Base-by-base conservation (phyloP, 2,329 filamentous ascomycete genomes). In the Pyrenochaeta sp. region DNA sequence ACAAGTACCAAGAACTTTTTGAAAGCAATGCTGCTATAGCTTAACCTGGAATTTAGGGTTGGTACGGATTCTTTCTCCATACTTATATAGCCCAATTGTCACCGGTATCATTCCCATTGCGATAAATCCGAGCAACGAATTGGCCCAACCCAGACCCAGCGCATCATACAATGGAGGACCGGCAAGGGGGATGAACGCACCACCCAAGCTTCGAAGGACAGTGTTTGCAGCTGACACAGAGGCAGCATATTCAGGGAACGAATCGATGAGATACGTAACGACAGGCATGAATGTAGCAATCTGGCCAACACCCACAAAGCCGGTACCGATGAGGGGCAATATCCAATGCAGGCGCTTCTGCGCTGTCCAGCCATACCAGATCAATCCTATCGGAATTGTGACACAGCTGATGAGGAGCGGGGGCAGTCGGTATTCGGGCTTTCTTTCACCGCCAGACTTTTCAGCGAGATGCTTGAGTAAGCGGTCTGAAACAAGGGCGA, bases 21-120 rank as follows among this genome's bases (percentile, higher is more conserved):
- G n/a, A 27, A 27, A 27, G 23, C 23, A 9, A 27, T 27, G 23
- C 23, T 4, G 23, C 23, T 27, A 27, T 27, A 27, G 23, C 23
- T 27, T 27, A 27, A 27, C 23, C 23, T 27, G 23, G 23, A 27
- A 27, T 27, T 27, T 27, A 27, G 23, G 23, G 23, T 27, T 27
- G 9, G 23, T 27, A 27, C 23, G 23, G 23, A 27, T 27, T 27
- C 23, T 27, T 9, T 27, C 23, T 27, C 23, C 23, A 27, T 27
- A 27, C 9, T 27, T 27, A 9, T 27, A 27, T 27, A 27, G 23
- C 23, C 23, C 23, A 27, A 88, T 86, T 0, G 89, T 89, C 66
- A 89, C 87, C 0, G 89, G 88, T 20, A 90, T 77, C 71, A 89
- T 91, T 3, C 79, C 81, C 3, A 91, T 70, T 0, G 87, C 83